Evolutionary conservation across 2,329 filamentous ascomycete species (phyloP), one percentile per base, ranked within the genome.

Genomic region (Drechslerella coelobrocha): DNA sequence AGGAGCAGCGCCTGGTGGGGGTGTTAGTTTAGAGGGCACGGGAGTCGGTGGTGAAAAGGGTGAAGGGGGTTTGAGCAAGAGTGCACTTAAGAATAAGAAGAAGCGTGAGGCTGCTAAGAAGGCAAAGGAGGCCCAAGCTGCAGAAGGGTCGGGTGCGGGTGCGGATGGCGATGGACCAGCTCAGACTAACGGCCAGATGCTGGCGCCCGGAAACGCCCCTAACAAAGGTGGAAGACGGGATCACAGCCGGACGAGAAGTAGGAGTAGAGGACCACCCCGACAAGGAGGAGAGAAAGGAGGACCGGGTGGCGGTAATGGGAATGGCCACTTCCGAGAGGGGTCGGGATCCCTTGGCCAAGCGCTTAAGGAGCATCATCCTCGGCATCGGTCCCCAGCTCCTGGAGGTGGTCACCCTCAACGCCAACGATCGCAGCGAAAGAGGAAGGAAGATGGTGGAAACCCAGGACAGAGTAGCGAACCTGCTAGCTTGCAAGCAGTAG

Each of bases 41-140:
- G 85, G 84, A 69, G 82, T 84, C 34, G 84, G 81, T 23, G 41
- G 10, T 9, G 73, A 52, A 17, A 79, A 88, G 80, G 81, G 88
- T 45, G 84, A 78, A 47, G 89, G 91, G 71, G 88, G 85, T 75
- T 79, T 94, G 72, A 92, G 90, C 73, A 95, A 94, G 81, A 86
- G 89, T 59, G 92, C 90, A 10, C 82, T 91, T 75, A 97, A 97
- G 85, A 97, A 97, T 81, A 97, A 97, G 86, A 97, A 97, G 86
- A 97, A 97, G 85, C 86, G 94, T 48, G 88, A 90, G 75, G 90
- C 90, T 73, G 85, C 83, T 74, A 97, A 95, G 84, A 97, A 97
- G 81, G 85, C 86, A 55, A 94, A 92, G 78, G 92, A 94, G 50
- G 85, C 83, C 4, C 90, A 91, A 81, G 81, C 47, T 75, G 78